A percentile compares a stretch with the other conserved stretches of the same genome.
Evolutionary conservation across 306 rosid genomes (phyloP).

Genomic region (Sicyos baderoa): DNA sequence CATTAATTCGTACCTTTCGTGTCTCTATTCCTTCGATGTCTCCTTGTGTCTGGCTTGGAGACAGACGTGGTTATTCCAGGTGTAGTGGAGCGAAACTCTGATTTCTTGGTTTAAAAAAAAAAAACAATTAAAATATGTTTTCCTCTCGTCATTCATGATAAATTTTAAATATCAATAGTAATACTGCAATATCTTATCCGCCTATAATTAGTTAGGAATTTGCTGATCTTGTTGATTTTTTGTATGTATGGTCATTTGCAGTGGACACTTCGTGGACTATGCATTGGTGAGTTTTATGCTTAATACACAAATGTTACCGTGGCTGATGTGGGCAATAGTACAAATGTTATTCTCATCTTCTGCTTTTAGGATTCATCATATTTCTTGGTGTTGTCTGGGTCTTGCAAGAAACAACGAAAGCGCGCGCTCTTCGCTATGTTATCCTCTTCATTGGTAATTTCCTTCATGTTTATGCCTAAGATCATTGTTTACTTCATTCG

Average conservation of each 20-base stretch:
- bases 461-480: background rate
- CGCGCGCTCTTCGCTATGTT: constrained; percentile 64
- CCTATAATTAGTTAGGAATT: background rate
- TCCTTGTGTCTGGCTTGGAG: too few species aligned
- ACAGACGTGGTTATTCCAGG: too few species aligned
- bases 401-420: constrained; percentile 72
- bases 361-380: constrained; percentile 59
- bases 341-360: background rate
- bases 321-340: background rate
- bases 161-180: background rate
- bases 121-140: too few species aligned
- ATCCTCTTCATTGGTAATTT: constrained; percentile 51
- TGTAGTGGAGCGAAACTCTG: too few species aligned
- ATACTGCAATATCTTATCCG: background rate
- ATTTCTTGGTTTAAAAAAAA: too few species aligned
- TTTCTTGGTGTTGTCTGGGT: constrained; percentile 72
- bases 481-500: constrained; percentile 9
- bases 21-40: too few species aligned
- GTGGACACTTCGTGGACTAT: constrained; percentile 99
- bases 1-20: too few species aligned
- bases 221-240: background rate
- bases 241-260: constrained; percentile 17
- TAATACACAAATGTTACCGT: background rate
- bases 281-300: constrained; percentile 51
- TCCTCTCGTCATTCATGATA: background rate